These are phyloP conservation scores for Sextonia rubra DNA, from an alignment of 164 flowering plant genomes.

Conservation along the genomic window DNA sequence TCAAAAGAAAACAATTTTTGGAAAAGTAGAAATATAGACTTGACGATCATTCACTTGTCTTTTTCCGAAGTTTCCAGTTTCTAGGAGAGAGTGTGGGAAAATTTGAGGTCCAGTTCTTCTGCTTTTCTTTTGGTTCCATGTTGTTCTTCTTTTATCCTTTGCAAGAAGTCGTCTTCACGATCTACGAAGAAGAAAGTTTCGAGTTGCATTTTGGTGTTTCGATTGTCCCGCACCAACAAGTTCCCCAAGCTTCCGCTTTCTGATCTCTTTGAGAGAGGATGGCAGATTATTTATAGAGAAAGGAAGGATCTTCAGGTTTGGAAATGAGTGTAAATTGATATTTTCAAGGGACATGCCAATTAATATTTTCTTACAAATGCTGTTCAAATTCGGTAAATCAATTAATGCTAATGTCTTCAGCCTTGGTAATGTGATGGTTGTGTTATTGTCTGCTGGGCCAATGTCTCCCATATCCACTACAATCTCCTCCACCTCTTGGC, in stretches of 20 bases:
- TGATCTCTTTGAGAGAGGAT: background rate
- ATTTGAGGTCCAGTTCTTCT: background rate
- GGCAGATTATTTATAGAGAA: background rate
- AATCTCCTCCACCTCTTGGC: background rate
- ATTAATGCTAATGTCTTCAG: background rate
- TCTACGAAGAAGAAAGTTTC: background rate
- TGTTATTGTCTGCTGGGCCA: background rate
- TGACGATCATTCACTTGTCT: too few relatives aligned
- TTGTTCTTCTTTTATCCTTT: too few relatives aligned
- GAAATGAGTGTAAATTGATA: background rate
- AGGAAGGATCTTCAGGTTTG: too few relatives aligned
- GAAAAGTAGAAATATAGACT: too few relatives aligned
- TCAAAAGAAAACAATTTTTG: too few relatives aligned
- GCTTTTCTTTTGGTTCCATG: background rate
- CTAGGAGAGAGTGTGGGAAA: too few relatives aligned
- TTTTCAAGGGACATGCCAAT: background rate
- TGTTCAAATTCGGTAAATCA: background rate
- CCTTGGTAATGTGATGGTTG: background rate
- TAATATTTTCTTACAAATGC: background rate
- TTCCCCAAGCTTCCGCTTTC: background rate
- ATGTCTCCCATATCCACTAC: background rate
- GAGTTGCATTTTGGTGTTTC: background rate
- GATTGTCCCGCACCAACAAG: background rate
- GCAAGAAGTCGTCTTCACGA: background rate
- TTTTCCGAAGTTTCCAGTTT: too few relatives aligned